Evolutionary conservation across 345 rosid genomes (phyloP), one percentile per base, ranked within the genome.

Genomic region (Triadica sebifera): DNA sequence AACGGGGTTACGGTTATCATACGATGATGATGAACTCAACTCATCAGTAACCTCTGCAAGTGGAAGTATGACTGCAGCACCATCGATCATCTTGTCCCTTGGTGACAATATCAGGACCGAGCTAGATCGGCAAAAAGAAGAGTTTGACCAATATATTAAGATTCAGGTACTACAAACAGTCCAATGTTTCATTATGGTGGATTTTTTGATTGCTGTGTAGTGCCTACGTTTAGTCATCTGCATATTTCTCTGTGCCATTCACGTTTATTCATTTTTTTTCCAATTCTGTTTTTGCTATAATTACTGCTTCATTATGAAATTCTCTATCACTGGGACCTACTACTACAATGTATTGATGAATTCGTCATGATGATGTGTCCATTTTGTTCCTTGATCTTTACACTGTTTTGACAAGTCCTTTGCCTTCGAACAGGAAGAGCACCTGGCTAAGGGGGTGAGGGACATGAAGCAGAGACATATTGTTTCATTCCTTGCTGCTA

Each of bases 1-100:
- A 57, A 93, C 98, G 62, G 98, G 98, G 57, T 80, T 93, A 77
- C 86, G 93, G 78, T 84, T 93, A 17, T 92, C 97, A 4, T 85
- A 84, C 75, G 94, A 92, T 57, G 92, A 90, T 41, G 95, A 92
- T 79, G 94, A 93, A 58, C 93, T 74, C 20, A 89, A 89, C 79
- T 93, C 98, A 24, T 84, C 94, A 69, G 89, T 89, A 51, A 89
- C 92, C 74, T 86, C 87, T 16, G 94, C 89, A 11, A 91, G 89
- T 69, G 91, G 97, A 65, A 91, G 89, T 78, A 84, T 87, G 88
- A 74, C 81, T 22, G 84, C 86, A 38, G 71, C 86, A 8, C 84
- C 88, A 55, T 86, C 91, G 34, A 78, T 87, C 56, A 69, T 87
- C 72, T 77, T 88, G 79, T 84, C 97, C 60, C 88, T 87, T 12